These are phyloP conservation scores for Cercospora zeae-maydis DNA, from an alignment of 2,329 filamentous ascomycete genomes.

Conservation along the genomic window DNA sequence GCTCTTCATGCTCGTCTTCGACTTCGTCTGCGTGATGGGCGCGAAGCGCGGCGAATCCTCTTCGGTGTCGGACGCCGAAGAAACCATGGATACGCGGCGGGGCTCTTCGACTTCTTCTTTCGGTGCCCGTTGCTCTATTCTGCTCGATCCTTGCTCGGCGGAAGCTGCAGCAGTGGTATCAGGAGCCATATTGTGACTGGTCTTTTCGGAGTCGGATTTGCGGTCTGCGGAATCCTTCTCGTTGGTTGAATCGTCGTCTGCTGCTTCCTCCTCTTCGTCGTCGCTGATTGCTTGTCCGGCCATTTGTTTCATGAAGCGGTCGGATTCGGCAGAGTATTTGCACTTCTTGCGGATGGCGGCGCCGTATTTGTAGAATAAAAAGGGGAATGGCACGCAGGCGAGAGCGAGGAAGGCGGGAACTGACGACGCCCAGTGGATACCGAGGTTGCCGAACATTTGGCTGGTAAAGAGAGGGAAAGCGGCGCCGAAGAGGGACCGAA, in stretches of 20 bases:
- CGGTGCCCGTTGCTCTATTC: not conserved
- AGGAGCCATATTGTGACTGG: slow-evolving; percentile 4
- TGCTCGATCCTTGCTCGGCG: not conserved
- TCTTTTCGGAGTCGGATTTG: slow-evolving; percentile 13
- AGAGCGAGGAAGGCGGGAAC: slow-evolving; percentile 72
- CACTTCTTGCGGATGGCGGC: slow-evolving; percentile 60
- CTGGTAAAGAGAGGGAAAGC: slow-evolving; percentile 75
- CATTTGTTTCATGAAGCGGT: slow-evolving; percentile 54
- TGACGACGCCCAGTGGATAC: slow-evolving; percentile 67
- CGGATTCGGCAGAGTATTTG: slow-evolving; percentile 66
- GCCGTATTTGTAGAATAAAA: slow-evolving; percentile 70
- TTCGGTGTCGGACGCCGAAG: slow-evolving; percentile 16
- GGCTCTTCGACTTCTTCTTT: slow-evolving; percentile 19
- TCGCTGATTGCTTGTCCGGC: slow-evolving; percentile 29
- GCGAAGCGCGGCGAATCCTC: slow-evolving; percentile 25
- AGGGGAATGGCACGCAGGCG: slow-evolving; percentile 68
- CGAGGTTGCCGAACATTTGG: slow-evolving; percentile 54
- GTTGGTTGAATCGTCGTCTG: not conserved
- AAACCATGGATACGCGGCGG: slow-evolving; percentile 13
- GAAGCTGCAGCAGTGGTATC: not conserved
- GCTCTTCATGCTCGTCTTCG: slow-evolving; percentile 8
- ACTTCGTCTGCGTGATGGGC: slow-evolving; percentile 23
- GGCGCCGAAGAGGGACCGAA: slow-evolving; percentile 73
- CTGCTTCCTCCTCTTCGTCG: slow-evolving; percentile 13
- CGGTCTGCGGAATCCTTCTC: slow-evolving; percentile 5